Conservation (phyloP, 257 asterid genomes). For the Apocynum venetum region DNA sequence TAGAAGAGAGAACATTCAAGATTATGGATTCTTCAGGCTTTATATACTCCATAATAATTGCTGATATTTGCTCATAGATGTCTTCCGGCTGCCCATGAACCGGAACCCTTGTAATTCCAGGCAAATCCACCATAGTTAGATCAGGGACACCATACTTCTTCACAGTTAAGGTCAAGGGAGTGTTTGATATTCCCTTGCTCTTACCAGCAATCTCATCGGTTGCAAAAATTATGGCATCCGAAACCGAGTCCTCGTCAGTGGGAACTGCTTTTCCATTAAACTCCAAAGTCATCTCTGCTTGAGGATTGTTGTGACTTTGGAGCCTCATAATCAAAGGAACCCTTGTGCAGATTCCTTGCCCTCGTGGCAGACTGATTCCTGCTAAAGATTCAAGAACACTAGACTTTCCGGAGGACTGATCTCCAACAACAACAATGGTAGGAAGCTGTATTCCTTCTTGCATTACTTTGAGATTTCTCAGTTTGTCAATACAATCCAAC, state of each 20-base stretch:
- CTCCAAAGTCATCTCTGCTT: conserved; percentile 6
- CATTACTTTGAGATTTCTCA: conserved; percentile 14
- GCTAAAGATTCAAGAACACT: conserved; percentile 21
- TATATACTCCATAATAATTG: too few relatives aligned
- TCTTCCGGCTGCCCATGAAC: too few relatives aligned
- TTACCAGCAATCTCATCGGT: too few relatives aligned
- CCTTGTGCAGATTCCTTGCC: conserved; percentile 18
- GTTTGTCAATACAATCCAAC: conserved; percentile 9
- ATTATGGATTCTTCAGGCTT: background rate
- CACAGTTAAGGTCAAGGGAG: too few relatives aligned
- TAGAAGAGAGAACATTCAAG: conserved; percentile 15
- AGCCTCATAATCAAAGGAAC: conserved; percentile 26
- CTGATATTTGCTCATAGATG: too few relatives aligned
- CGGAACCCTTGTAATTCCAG: conserved; percentile 20
- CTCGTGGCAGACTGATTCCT: conserved; percentile 21
- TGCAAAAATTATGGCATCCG: background rate
- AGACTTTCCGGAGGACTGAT: conserved; percentile 19
- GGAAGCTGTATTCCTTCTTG: conserved; percentile 26
- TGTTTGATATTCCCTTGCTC: too few relatives aligned
- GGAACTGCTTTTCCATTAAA: background rate
- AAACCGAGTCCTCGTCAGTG: background rate
- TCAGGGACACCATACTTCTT: too few relatives aligned
- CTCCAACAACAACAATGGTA: conserved; percentile 21
- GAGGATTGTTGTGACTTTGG: background rate
- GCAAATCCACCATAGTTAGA: conserved; percentile 16